Percentiles rank a stretch among this genome's conserved stretches.
These are phyloP conservation scores for Claviceps sp. DNA, from an alignment of 2,329 filamentous ascomycete species.

Conservation along the genomic window DNA sequence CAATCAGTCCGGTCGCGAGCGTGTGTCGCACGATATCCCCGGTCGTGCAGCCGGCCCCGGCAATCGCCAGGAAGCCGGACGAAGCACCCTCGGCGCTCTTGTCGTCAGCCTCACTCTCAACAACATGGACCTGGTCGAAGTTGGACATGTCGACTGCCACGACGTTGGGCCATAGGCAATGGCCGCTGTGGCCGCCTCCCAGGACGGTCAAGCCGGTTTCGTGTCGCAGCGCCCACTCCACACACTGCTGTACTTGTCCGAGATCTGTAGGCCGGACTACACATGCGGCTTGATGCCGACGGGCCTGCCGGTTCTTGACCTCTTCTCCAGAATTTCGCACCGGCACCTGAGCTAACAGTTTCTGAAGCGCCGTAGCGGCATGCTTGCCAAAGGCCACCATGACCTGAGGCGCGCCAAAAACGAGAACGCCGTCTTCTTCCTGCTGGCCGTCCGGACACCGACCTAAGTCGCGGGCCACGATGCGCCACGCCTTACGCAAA, in stretches of 20 bases:
- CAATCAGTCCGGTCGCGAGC: constrained; percentile 29
- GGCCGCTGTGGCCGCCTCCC: constrained; percentile 45
- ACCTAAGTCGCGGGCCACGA: constrained; percentile 35
- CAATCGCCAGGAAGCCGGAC: constrained; percentile 29
- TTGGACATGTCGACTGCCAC: constrained; percentile 45
- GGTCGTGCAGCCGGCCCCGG: constrained; percentile 40
- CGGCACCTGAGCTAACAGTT: constrained; percentile 30
- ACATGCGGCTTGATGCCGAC: constrained; percentile 26
- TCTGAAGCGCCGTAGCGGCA: constrained; percentile 17
- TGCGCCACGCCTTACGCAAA: constrained; percentile 31
- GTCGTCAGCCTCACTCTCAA: constrained; percentile 7
- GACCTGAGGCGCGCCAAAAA: constrained; percentile 33
- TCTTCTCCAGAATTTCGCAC: constrained; percentile 4
- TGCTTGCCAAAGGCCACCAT: constrained; percentile 36
- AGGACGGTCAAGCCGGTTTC: constrained; percentile 24
- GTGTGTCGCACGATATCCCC: constrained; percentile 37
- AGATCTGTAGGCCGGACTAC: constrained; percentile 31
- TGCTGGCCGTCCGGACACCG: constrained; percentile 22
- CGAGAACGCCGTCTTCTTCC: constrained; percentile 17
- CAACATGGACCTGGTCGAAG: constrained; percentile 37
- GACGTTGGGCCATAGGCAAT: constrained; percentile 39
- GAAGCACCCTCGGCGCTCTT: constrained; percentile 6
- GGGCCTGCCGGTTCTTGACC: constrained; percentile 40
- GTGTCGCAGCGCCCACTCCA: constrained; percentile 36
- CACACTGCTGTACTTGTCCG: constrained; percentile 38